These are phyloP conservation scores for Bruguiera hainesii DNA, from an alignment of 441 rosid genomes.

Conservation along the genomic window DNA sequence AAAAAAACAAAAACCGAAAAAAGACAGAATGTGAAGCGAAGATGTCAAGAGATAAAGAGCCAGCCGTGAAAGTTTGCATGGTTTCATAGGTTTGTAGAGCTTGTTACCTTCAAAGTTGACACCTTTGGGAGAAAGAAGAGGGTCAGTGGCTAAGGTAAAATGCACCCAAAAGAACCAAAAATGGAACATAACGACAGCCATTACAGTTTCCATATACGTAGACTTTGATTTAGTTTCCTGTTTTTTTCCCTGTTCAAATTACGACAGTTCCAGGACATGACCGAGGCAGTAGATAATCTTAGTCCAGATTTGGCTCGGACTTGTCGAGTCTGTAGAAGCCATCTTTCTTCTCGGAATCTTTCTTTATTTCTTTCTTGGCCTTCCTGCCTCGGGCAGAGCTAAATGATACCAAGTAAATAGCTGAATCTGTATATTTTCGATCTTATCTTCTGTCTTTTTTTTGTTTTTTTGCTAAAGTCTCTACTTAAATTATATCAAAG, in stretches of 20 bases:
- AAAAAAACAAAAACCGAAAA: neutral
- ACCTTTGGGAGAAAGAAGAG: constrained; percentile 90
- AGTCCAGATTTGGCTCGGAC: neutral
- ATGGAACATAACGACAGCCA: constrained; percentile 18
- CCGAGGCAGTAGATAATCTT: neutral
- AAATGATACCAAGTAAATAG: neutral
- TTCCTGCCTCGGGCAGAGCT: neutral
- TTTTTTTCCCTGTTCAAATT: neutral
- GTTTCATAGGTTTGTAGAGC: neutral
- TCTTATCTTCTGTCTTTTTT: neutral
- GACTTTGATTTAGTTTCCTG: neutral
- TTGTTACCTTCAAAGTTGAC: constrained; percentile 78
- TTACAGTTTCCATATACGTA: neutral
- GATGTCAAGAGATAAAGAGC: neutral
- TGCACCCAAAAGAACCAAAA: constrained; percentile 27
- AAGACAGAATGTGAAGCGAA: neutral
- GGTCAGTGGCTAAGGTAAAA: constrained; percentile 42
- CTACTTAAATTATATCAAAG: no score
- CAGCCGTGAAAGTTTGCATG: neutral
- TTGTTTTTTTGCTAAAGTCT: no score
- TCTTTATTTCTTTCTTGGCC: neutral
- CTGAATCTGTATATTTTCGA: neutral
- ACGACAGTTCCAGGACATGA: constrained; percentile 1
- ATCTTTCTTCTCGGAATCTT: constrained; percentile 1
- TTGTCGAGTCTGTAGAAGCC: neutral